Conservation (phyloP, 257 asterid species). For the Solanum rostratum region DNA sequence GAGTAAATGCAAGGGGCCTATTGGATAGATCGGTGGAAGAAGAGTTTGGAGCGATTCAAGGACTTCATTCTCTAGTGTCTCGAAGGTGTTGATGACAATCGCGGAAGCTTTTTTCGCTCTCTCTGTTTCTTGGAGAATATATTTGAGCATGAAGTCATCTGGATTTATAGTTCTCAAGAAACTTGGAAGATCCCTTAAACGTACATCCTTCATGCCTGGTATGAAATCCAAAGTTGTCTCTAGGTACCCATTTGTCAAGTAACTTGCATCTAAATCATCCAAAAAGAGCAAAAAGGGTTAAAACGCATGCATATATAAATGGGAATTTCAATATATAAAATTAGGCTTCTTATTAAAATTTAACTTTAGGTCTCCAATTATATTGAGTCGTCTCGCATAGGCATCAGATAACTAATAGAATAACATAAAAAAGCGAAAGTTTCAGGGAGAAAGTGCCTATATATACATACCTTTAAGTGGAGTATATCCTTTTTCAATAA, state of each 20-base stretch:
- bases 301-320: neutral
- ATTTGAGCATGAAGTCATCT: neutral
- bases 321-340: too few relatives aligned
- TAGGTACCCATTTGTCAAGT: neutral
- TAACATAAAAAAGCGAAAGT: too few relatives aligned
- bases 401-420: too few relatives aligned
- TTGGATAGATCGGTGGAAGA: neutral
- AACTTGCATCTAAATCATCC: neutral
- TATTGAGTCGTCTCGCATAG: too few relatives aligned
- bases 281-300: neutral
- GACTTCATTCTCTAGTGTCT: neutral
- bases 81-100: neutral
- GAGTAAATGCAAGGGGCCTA: slow-evolving; percentile 7
- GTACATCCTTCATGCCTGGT: neutral
- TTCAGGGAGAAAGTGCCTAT: too few relatives aligned
- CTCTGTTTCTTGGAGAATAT: neutral
- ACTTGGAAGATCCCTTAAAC: slow-evolving; percentile 1
- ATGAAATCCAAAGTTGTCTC: neutral
- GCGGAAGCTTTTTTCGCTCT: neutral
- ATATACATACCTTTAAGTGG: neutral
- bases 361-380: too few relatives aligned
- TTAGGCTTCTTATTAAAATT: neutral
- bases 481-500: neutral
- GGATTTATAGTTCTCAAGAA: slow-evolving; percentile 4
- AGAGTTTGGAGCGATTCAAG: neutral